Evolutionary conservation across 768 basidiomycete species (phyloP), one percentile per base, ranked within the genome.

Genomic region (Chlorophyllum brunneum): DNA sequence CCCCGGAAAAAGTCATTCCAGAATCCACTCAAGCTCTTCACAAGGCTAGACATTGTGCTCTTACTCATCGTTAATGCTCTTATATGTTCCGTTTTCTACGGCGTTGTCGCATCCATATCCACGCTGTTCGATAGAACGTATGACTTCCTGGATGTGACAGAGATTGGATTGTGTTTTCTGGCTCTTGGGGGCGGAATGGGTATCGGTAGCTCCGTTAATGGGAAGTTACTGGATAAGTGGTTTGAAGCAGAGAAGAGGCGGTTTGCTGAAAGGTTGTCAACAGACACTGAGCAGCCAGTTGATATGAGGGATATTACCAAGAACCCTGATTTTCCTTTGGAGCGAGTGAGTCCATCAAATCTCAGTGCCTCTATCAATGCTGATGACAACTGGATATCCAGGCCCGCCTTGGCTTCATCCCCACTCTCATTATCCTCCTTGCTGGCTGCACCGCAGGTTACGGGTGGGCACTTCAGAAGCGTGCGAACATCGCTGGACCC

Each of bases 111-210:
- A 0, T 79, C 79, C 1, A 72, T 85, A 13, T 82, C 86, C 1
- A 77, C 83, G 0, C 70, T 85, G 0, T 83, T 90, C 61, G 68
- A 74, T 44, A 56, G 66, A 1, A 68, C 74, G 1, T 92, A 93
- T 56, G 76, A 82, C 0, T 75, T 66, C 55, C 70, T 90, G 16
- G 76, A 65, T 51, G 78, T 88, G 55, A 81, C 82, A 3, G 74
- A 79, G 20, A 75, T 88, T 27, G 92, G 92, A 2, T 67, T 94
- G 4, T 92, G 87, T 64, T 94, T 85, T 69, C 68, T 93, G 48
- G 80, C 83, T 1, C 77, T 86, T 45, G 92, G 90, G 1, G 77
- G 80, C 13, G 93, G 92, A 0, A 83, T 83, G 68, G 65, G 81
- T 7, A 43, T 85, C 13, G 85, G 89, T 10, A 76, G 81, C 16